These are phyloP conservation scores for Penicillium goetzii DNA, from an alignment of 495 filamentous ascomycete species.

Conservation along the genomic window DNA sequence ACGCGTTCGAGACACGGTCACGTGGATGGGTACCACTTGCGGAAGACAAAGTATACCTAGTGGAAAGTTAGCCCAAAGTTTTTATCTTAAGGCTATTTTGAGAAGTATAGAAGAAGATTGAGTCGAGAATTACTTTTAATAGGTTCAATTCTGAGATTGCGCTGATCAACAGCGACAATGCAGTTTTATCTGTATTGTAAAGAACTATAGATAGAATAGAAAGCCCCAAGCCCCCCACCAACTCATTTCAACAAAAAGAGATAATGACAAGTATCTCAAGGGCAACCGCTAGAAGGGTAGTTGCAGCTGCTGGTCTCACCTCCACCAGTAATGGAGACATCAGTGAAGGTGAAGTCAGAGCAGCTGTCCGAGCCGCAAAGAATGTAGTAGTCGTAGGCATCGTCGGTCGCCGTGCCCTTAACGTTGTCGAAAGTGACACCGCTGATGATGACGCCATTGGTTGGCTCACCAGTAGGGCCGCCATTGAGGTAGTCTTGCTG, in stretches of 20 bases:
- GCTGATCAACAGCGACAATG: slow-evolving; percentile 7
- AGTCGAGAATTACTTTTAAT: background rate
- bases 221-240: background rate
- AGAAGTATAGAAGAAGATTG: background rate
- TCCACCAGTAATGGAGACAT: slow-evolving; percentile 46
- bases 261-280: slow-evolving; percentile 11
- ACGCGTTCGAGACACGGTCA: slow-evolving; percentile 49
- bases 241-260: background rate
- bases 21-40: slow-evolving; percentile 30
- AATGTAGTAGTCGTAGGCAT: slow-evolving; percentile 49
- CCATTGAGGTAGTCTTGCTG: slow-evolving; percentile 57
- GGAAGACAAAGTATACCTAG: slow-evolving; percentile 2
- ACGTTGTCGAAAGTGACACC: slow-evolving; percentile 46
- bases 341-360: slow-evolving; percentile 45
- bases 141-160: background rate
- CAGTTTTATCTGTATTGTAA: slow-evolving; percentile 2
- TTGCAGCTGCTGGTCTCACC: slow-evolving; percentile 47
- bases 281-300: slow-evolving; percentile 33
- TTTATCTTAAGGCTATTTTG: background rate
- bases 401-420: slow-evolving; percentile 42
- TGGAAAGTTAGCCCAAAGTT: background rate
- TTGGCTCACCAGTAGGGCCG: slow-evolving; percentile 47
- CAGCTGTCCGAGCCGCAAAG: slow-evolving; percentile 53
- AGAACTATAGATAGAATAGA: slow-evolving; percentile 5
- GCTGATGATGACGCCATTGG: slow-evolving; percentile 47